Base-by-base conservation (phyloP, 2,329 filamentous ascomycete species). In the Trichoderma pleuroti region DNA sequence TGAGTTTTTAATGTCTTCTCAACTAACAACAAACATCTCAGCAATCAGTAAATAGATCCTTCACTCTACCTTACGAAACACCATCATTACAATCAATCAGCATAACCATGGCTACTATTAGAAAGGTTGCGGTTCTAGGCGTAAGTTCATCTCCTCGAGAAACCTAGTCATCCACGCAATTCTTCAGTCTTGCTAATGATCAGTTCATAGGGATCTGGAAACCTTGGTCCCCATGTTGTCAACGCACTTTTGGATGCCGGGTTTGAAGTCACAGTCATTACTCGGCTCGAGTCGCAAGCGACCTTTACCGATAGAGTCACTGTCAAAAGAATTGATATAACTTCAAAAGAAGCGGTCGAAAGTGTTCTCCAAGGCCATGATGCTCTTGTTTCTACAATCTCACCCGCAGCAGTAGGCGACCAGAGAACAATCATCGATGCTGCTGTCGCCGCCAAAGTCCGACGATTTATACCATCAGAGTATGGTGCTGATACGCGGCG, bases 371-470 rank as follows among this genome's bases (percentile, higher is more conserved):
- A 56, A 16, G 63, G 63, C 1, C 63, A 66, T 5, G 63, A 66
- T 66, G 63, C 46, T 16, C 24, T 66, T 16, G 46, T 66, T 21
- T 66, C 63, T n/a, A 54, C 63, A 28, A 66, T 66, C 30, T 66
- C 63, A 12, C 8, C 16, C 18, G 28, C 14, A 3, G 63, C 63
- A 1, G 14, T 66, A 9, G 24, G 24, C 16, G 63, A 56, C 14
- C 63, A 66, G n/a, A 56, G 7, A 21, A 28, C 16, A 9, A 39
- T 66, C 11, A 54, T 66, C 16, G 63, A 66, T 24, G 63, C 63
- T 28, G 63, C 63, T 18, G 32, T 66, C 52, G 32, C 63, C 32
- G 63, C 63, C 9, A 39, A 36, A 16, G 32, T 56, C 16, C 63
- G 21, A 14, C 63, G 46, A 28, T 66, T 66, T 39, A 6, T 66